These are phyloP conservation scores for Achaetomium macrosporum DNA, from an alignment of 2,329 filamentous ascomycete species.

Conservation along the genomic window DNA sequence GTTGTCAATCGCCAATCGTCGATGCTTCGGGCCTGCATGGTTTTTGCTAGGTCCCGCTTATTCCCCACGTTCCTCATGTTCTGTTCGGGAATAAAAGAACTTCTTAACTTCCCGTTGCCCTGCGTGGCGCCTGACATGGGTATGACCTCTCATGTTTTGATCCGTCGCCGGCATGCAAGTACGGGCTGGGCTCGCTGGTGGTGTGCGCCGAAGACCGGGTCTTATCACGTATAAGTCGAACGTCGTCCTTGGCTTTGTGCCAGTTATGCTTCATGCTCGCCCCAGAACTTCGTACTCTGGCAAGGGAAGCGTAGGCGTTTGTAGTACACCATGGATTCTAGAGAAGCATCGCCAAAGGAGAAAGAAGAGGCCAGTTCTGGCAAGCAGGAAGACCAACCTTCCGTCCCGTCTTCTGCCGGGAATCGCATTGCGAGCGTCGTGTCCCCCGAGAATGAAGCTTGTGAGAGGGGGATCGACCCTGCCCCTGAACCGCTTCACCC, in stretches of 20 bases:
- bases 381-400: neutral
- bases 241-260: neutral
- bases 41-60: slow-evolving; percentile 11
- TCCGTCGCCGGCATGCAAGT: neutral
- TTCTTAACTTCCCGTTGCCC: neutral
- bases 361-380: neutral
- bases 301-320: neutral
- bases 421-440: neutral
- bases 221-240: neutral
- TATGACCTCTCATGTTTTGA: neutral
- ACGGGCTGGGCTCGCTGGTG: neutral
- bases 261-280: neutral
- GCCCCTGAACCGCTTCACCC: slow-evolving; percentile 33
- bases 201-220: neutral
- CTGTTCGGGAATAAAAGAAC: slow-evolving; percentile 12
- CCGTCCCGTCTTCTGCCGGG: neutral
- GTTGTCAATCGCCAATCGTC: neutral
- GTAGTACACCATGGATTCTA: neutral
- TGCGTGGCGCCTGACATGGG: neutral
- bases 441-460: neutral
- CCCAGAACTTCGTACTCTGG: neutral
- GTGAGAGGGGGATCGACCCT: slow-evolving; percentile 20
- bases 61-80: slow-evolving; percentile 9
- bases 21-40: neutral
- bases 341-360: neutral